Conservation (phyloP, 2,329 filamentous ascomycete species). For the Lachnellula occidentalis region DNA sequence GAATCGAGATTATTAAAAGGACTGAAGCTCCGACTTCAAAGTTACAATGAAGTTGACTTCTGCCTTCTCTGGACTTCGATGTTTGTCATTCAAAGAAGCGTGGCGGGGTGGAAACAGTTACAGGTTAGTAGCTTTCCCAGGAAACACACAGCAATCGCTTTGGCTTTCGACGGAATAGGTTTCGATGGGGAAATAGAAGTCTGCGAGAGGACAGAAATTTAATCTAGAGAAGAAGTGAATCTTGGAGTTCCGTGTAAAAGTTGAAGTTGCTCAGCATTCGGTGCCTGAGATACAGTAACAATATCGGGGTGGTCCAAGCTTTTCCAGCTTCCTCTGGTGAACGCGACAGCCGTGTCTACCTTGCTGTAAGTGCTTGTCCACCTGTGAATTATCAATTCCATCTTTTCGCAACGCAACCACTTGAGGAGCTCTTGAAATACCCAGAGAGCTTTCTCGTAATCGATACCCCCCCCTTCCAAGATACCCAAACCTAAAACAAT, state of each 20-base stretch:
- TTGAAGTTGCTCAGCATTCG: constrained; percentile 5
- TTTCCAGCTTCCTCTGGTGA: constrained; percentile 16
- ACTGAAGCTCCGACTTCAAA: not conserved
- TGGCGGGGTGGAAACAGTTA: not conserved
- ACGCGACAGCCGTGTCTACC: constrained; percentile 32
- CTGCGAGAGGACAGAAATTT: constrained; percentile 75
- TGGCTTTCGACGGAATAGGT: not conserved
- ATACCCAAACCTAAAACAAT: constrained; percentile 3
- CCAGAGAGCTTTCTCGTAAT: constrained; percentile 3
- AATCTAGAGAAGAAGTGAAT: constrained; percentile 59
- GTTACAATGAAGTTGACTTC: not conserved
- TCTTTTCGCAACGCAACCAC: not conserved
- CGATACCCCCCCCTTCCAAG: not conserved
- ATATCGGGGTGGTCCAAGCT: constrained; percentile 27
- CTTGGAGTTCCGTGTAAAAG: not conserved
- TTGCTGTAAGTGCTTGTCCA: constrained; percentile 10
- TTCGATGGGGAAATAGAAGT: not conserved
- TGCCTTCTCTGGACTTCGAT: not conserved
- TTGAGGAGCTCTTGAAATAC: constrained; percentile 13
- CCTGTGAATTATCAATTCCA: constrained; percentile 5
- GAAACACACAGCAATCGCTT: not conserved
- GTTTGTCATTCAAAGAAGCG: not conserved
- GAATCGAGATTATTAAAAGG: not conserved
- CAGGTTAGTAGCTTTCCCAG: not conserved
- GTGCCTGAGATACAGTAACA: constrained; percentile 20